A percentile compares a stretch with the other conserved stretches of the same genome.
These are phyloP conservation scores for Suaeda aralocaspica DNA, from an alignment of 148 eudicot genomes.

Conservation along the genomic window DNA sequence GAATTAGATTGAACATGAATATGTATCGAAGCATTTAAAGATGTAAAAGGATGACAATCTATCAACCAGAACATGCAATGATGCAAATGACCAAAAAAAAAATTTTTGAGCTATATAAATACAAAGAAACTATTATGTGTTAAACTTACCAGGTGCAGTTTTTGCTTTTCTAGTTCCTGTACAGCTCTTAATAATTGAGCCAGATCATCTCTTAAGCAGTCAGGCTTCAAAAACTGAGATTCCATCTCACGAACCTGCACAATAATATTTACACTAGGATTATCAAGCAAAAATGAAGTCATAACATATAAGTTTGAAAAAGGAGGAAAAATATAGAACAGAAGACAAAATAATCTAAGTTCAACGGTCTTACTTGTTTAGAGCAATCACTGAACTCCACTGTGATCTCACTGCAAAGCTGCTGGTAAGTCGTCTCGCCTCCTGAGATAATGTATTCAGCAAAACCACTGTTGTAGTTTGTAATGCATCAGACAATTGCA, in stretches of 20 bases:
- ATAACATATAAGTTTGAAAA: neutral
- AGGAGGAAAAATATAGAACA: neutral
- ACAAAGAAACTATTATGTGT: neutral
- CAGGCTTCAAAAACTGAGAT: conserved; percentile 65
- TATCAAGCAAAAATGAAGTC: neutral
- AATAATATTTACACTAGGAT: conserved; percentile 11
- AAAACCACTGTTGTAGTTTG: conserved; percentile 63
- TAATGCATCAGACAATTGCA: conserved; percentile 6
- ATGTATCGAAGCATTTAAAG: no score
- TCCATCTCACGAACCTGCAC: conserved; percentile 79
- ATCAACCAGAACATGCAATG: no score
- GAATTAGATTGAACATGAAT: no score
- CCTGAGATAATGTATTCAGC: conserved; percentile 74
- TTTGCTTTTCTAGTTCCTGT: conserved; percentile 83
- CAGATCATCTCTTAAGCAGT: conserved; percentile 72
- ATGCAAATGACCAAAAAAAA: no score
- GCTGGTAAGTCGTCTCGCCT: conserved; percentile 69
- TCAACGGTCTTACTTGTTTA: conserved; percentile 49
- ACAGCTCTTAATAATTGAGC: conserved; percentile 63
- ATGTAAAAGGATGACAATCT: no score
- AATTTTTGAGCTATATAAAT: no score
- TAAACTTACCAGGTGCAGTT: conserved; percentile 65
- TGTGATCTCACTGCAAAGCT: conserved; percentile 85
- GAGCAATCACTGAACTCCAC: conserved; percentile 84
- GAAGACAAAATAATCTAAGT: neutral